Percentiles rank a stretch among this genome's conserved stretches.
Conservation (phyloP, 1,284 basidiomycete genomes). For the Chalciporus sp. region DNA sequence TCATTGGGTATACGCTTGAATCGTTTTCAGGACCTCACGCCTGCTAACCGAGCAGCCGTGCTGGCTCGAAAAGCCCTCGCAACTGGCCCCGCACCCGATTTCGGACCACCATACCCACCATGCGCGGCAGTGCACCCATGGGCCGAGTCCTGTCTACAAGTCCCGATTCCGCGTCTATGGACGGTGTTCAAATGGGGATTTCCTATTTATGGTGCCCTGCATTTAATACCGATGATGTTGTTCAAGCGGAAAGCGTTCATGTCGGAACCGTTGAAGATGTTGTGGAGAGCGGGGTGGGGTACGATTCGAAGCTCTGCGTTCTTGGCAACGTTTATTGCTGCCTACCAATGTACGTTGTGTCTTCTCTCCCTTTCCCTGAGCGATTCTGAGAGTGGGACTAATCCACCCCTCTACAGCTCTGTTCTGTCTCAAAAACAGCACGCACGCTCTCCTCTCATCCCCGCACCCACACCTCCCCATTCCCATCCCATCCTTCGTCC, state of each 20-base stretch:
- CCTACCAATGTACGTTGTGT: constrained; percentile 73
- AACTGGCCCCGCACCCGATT: constrained; percentile 38
- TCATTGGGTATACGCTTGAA: constrained; percentile 5
- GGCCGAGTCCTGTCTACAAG: constrained; percentile 67
- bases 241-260: constrained; percentile 70
- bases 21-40: constrained; percentile 40
- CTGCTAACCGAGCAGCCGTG: constrained; percentile 43
- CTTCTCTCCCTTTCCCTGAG: background rate
- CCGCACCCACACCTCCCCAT: constrained; percentile 29
- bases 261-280: constrained; percentile 63
- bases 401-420: constrained; percentile 46
- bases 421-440: constrained; percentile 75
- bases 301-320: constrained; percentile 89
- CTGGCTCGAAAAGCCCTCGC: constrained; percentile 39
- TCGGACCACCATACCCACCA: constrained; percentile 59
- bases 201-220: constrained; percentile 86
- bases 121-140: constrained; percentile 83
- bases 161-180: constrained; percentile 76
- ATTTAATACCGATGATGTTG: constrained; percentile 84
- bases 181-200: constrained; percentile 86
- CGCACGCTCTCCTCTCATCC: constrained; percentile 52
- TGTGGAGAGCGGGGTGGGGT: constrained; percentile 68
- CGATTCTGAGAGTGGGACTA: background rate
- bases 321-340: constrained; percentile 81
- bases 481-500: constrained; percentile 50